Base-by-base conservation (phyloP, 495 filamentous ascomycete genomes). In the Penicillium canescens region DNA sequence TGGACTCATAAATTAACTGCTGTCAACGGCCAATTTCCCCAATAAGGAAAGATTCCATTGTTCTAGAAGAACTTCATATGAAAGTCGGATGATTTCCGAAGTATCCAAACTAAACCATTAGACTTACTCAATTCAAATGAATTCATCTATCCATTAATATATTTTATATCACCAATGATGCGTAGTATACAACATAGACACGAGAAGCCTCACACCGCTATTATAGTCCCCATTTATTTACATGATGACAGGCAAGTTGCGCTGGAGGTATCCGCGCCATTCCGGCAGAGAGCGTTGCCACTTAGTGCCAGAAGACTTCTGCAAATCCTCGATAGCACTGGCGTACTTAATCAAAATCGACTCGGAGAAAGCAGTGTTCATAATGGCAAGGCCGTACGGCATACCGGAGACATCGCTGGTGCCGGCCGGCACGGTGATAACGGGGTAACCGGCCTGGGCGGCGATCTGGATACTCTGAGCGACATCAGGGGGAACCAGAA, bases 281-380 rank as follows among this genome's bases (percentile, higher is more conserved):
- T 63, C 52, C n/a, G 82, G 80, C 46, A 74, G 63, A 14, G 69
- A 75, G 20, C 79, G 70, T 57, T 75, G 66, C 56, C 65, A 74
- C 57, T 54, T 50, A 5, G 69, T 74, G 7, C 58, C 65, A 6
- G 65, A 62, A 12, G 48, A 62, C 21, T 73, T 56, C 65, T 79
- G 72, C 48, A 87, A 65, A 65, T 89, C 83, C 69, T 90, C 87
- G 63, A 90, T 86, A 12, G 87, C 88, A 64, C 80, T 84, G 7
- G 76, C 86, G 56, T 78, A 88, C 69, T 77, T 82, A 44, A 90
- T 71, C 50, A 90, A 66, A 40, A 70, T 74, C 2, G 70, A 70
- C 63, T 91, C 88, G 3, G 75, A 76, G 66, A 77, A 90, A 1
- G 87, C 87, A 3, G 85, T 86, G 31, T 73, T 68, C 78, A 90